Base-by-base conservation (phyloP, 805 yeast species). In the Cyberlindnera nakhonratchasimensis region DNA sequence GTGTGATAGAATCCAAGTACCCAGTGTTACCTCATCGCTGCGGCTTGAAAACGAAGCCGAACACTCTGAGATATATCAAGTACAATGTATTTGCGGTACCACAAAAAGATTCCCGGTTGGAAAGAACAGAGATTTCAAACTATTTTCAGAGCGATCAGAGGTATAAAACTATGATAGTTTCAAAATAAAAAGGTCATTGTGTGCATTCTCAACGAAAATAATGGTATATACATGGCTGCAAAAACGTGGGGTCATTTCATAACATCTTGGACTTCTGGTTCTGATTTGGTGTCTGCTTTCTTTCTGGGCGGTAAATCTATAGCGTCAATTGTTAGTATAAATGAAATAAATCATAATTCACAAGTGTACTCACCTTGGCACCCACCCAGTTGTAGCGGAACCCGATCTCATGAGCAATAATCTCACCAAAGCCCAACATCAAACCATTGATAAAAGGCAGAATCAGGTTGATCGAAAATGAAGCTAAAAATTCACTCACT, bases 401-500 rank as follows among this genome's bases (percentile, higher is more conserved):
- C 6, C 96, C 95, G 30, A 91, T 65, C 57, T 91, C 97, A 60
- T 90, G 96, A 8, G 98, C 98, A 45, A 87, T 68, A 17, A 91
- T 80, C 67, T 91, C 98, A 2, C 98, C 98, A 61, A 91, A 88
- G 0, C 98, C 98, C 38, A 91, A 74, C 96, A 90, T 90, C 64
- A 91, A 69, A 8, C 98, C 98, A 56, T 91, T 91, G 52, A 91
- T 70, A 56, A 91, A 89, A 2, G 98, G 98, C 34, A 91, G 65
- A 2, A 89, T 59, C 52, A 91, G 64, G 53, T 91, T 91, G 48
- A 91, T 79, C 2, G 89, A 74, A 18, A 83, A 65, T n/a, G 57
- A 54, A 1, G 48, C 42, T 3, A 51, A 22, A 18, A 51, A 40
- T 4, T 34, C 18, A 3, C 39, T 32, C 6, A 43, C 8, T 2